These are phyloP conservation scores for Globisporangium orthogonon DNA, from an alignment of 352 stramenopile genomes.

Conservation along the genomic window DNA sequence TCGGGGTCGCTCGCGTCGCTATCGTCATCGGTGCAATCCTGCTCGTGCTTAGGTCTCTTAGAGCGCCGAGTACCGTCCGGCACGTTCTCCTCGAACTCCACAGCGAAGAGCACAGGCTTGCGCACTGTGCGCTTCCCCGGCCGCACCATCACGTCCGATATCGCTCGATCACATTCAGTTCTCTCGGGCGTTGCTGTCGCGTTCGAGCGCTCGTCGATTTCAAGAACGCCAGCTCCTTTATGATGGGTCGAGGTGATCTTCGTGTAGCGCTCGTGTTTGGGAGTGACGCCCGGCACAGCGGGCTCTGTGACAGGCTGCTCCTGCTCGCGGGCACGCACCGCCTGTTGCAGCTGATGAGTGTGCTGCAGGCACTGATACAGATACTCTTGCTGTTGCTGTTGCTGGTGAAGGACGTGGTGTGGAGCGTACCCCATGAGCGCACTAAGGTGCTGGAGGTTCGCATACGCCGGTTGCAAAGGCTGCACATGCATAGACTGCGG, in stretches of 20 bases:
- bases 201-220: neutral
- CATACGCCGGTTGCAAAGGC: too few species aligned
- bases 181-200: too few species aligned
- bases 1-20: neutral
- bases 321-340: conserved; percentile 3
- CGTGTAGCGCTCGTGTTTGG: conserved; percentile 5
- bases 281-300: neutral
- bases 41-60: neutral
- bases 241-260: neutral
- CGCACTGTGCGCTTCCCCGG: too few species aligned
- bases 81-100: neutral
- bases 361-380: neutral
- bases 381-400: neutral
- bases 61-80: neutral
- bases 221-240: neutral
- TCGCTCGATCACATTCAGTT: too few species aligned
- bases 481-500: too few species aligned
- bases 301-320: conserved; percentile 3
- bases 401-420: too few species aligned
- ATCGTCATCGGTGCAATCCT: neutral
- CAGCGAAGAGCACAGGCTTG: too few species aligned
- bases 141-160: too few species aligned
- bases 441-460: too few species aligned
- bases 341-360: neutral
- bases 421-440: too few species aligned